These are phyloP conservation scores for Syzygium oleosum DNA, from an alignment of 345 rosid species.

Conservation along the genomic window DNA sequence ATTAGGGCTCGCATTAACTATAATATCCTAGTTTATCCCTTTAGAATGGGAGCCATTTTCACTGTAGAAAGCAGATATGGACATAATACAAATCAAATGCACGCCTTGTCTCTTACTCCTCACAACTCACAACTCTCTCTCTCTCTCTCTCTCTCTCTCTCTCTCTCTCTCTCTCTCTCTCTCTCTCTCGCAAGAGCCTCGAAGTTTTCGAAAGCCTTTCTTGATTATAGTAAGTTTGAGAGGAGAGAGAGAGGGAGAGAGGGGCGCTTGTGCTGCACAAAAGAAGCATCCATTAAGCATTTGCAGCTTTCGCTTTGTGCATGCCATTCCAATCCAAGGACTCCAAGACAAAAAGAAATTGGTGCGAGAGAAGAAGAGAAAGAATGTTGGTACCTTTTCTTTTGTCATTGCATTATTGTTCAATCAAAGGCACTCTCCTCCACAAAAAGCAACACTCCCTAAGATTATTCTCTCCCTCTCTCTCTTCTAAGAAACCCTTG, in stretches of 20 bases:
- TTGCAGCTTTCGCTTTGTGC: constrained; percentile 59
- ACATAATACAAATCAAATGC: constrained; percentile 1
- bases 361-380: constrained; percentile 13
- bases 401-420: constrained; percentile 33
- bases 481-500: constrained; percentile 12
- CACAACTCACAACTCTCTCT: background rate
- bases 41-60: background rate
- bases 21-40: background rate
- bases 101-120: background rate
- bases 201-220: background rate
- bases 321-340: constrained; percentile 63
- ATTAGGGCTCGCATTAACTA: background rate
- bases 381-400: constrained; percentile 22
- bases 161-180: background rate
- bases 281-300: constrained; percentile 41
- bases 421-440: constrained; percentile 16
- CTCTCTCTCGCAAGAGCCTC: background rate
- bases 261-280: constrained; percentile 7
- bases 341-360: constrained; percentile 34
- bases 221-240: background rate
- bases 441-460: constrained; percentile 17
- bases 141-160: background rate
- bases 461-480: constrained; percentile 27
- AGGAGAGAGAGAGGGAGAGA: background rate
- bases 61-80: background rate